These are phyloP conservation scores for Dryas alaskensis DNA, from an alignment of 306 rosid genomes.

Conservation along the genomic window DNA sequence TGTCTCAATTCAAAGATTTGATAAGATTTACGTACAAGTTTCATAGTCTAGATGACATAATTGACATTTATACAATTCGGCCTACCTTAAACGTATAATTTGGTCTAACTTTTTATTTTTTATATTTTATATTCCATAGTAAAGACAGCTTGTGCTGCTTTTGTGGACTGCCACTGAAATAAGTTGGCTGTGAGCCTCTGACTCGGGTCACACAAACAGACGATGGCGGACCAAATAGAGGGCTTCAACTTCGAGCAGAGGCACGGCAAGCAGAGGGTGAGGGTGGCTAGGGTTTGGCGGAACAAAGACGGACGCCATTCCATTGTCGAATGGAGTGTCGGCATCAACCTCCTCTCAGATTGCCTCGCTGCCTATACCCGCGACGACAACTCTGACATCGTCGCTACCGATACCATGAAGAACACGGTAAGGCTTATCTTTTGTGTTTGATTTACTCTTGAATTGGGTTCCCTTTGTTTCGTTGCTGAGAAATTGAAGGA, in stretches of 20 bases:
- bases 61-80: too few relatives aligned
- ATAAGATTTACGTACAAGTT: too few relatives aligned
- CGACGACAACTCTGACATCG: slow-evolving; percentile 76
- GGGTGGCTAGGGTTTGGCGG: slow-evolving; percentile 88
- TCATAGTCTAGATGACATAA: too few relatives aligned
- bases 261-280: slow-evolving; percentile 81
- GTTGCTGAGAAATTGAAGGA: neutral
- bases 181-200: too few relatives aligned
- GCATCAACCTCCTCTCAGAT: slow-evolving; percentile 71
- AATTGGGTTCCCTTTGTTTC: neutral
- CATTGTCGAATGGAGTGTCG: slow-evolving; percentile 82
- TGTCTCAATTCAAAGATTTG: too few relatives aligned
- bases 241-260: slow-evolving; percentile 73
- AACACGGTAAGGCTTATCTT: slow-evolving; percentile 53
- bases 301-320: slow-evolving; percentile 47
- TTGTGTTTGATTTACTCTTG: neutral
- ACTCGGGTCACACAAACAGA: too few relatives aligned
- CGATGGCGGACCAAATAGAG: slow-evolving; percentile 45
- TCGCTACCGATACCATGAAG: slow-evolving; percentile 92
- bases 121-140: too few relatives aligned
- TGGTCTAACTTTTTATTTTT: too few relatives aligned
- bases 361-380: slow-evolving; percentile 57
- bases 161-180: too few relatives aligned
- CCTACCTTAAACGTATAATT: too few relatives aligned
- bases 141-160: too few relatives aligned